Conservation (phyloP, 179 eudicot genomes). For the Corrigiola litoralis region DNA sequence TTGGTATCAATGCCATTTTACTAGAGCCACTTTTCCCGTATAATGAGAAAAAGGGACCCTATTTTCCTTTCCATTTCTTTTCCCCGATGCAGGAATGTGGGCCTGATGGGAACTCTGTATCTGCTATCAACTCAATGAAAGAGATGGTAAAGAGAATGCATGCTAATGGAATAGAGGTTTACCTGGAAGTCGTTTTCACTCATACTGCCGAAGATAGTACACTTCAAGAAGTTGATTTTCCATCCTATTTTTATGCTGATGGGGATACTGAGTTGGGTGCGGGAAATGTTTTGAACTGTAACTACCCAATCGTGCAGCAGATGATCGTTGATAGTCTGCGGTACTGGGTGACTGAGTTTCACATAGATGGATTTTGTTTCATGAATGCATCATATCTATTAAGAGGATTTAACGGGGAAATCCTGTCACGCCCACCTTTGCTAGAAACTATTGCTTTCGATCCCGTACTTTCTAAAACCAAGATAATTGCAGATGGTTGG, state of each 20-base stretch:
- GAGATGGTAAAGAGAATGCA: conserved; percentile 89
- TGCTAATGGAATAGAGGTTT: conserved; percentile 71
- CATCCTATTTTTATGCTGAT: conserved; percentile 42
- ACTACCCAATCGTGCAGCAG: conserved; percentile 71
- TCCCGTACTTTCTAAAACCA: conserved; percentile 72
- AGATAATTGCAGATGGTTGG: conserved; percentile 82
- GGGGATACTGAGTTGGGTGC: conserved; percentile 26
- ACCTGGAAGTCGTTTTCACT: conserved; percentile 85
- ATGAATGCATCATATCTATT: conserved; percentile 60
- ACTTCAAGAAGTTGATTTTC: conserved; percentile 47
- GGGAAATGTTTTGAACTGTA: conserved; percentile 62
- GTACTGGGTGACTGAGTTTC: conserved; percentile 84
- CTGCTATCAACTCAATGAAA: conserved; percentile 64
- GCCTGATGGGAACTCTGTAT: conserved; percentile 39
- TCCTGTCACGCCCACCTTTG: conserved; percentile 78
- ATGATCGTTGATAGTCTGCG: conserved; percentile 77
- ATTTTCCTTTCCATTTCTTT: conserved; percentile 78
- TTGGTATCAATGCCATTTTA: conserved; percentile 78
- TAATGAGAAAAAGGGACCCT: conserved; percentile 63
- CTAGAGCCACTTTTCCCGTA: conserved; percentile 74
- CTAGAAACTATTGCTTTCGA: conserved; percentile 85
- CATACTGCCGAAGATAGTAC: conserved; percentile 48
- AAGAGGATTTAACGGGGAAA: conserved; percentile 69
- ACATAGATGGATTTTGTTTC: conserved; percentile 86
- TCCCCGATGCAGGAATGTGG: conserved; percentile 55